These are phyloP conservation scores for Yamadazyma sp. DNA, from an alignment of 1,139 yeast species.

Conservation along the genomic window DNA sequence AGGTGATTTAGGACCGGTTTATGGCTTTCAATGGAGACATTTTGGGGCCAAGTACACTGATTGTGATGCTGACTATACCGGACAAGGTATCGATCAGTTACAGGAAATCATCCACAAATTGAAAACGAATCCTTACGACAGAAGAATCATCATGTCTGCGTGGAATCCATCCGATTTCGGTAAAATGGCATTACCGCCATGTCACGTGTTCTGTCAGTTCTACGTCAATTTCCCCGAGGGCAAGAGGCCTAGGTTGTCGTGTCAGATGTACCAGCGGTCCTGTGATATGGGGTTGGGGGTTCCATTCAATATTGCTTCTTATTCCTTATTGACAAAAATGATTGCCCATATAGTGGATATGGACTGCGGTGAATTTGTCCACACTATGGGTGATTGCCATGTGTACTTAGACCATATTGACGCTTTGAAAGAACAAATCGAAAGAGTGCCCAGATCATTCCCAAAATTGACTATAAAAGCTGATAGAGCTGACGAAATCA, in stretches of 20 bases:
- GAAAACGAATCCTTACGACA: slow-evolving; percentile 86
- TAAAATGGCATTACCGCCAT: slow-evolving; percentile 96
- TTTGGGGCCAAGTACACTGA: slow-evolving; percentile 90
- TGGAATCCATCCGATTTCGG: slow-evolving; percentile 98
- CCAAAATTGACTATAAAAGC: slow-evolving; percentile 76
- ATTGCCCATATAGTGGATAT: slow-evolving; percentile 91
- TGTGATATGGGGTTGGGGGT: slow-evolving; percentile 99
- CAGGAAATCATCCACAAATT: slow-evolving; percentile 75
- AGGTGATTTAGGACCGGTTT: slow-evolving; percentile 97
- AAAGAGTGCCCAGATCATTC: slow-evolving; percentile 72
- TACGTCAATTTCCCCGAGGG: slow-evolving; percentile 77
- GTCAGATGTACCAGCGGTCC: slow-evolving; percentile 92
- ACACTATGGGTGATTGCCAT: slow-evolving; percentile 96
- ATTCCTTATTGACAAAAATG: slow-evolving; percentile 89
- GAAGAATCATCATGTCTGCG: slow-evolving; percentile 92
- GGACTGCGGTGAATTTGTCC: slow-evolving; percentile 94
- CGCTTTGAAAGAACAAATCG: slow-evolving; percentile 76
- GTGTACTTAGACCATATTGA: slow-evolving; percentile 91
- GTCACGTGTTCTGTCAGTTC: slow-evolving; percentile 95
- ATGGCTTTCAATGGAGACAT: slow-evolving; percentile 99
- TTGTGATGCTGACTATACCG: slow-evolving; percentile 83
- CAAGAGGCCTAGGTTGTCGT: slow-evolving; percentile 67
- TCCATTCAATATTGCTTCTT: slow-evolving; percentile 96
- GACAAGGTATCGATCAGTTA: slow-evolving; percentile 89
- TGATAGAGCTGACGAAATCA: slow-evolving; percentile 46